These are phyloP conservation scores for Cordyceps pruinosa DNA, from an alignment of 2,329 filamentous ascomycete species.

Conservation along the genomic window DNA sequence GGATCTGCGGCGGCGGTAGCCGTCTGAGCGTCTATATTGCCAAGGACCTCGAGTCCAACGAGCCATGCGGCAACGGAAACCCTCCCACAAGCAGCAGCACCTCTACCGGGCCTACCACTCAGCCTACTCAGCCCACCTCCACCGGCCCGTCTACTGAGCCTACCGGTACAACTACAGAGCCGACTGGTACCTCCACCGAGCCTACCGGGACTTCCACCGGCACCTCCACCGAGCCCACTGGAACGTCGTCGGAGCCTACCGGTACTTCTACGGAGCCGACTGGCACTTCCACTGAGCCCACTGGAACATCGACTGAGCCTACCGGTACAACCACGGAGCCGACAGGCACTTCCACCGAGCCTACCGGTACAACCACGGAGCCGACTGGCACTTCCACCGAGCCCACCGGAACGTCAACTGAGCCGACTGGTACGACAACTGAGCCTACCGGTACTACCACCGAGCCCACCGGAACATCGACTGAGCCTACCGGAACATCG, in stretches of 20 bases:
- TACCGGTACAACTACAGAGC: conserved; percentile 4
- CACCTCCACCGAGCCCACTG: conserved; percentile 14
- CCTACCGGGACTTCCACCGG: neutral
- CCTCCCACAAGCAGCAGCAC: conserved; percentile 21
- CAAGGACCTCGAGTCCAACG: conserved; percentile 40
- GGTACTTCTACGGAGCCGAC: neutral
- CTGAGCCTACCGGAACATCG: neutral
- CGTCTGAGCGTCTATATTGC: conserved; percentile 41
- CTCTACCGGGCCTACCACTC: conserved; percentile 8
- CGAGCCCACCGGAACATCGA: conserved; percentile 5
- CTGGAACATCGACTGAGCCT: neutral
- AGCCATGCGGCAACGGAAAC: conserved; percentile 38
- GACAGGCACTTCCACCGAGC: neutral
- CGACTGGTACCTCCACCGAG: neutral
- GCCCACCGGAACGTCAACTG: neutral
- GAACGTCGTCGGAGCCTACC: too few relatives aligned
- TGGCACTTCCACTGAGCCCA: conserved; percentile 1
- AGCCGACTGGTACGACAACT: neutral
- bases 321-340: conserved; percentile 1
- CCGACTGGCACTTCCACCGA: neutral
- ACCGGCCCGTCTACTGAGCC: neutral
- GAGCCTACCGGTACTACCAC: neutral
- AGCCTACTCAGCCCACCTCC: conserved; percentile 1
- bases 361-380: neutral
- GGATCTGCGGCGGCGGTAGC: conserved; percentile 37